Percentiles rank a stretch among this genome's conserved stretches.
Conservation (phyloP, 2,329 filamentous ascomycete genomes). For the Colletotrichum tamarilloi region DNA sequence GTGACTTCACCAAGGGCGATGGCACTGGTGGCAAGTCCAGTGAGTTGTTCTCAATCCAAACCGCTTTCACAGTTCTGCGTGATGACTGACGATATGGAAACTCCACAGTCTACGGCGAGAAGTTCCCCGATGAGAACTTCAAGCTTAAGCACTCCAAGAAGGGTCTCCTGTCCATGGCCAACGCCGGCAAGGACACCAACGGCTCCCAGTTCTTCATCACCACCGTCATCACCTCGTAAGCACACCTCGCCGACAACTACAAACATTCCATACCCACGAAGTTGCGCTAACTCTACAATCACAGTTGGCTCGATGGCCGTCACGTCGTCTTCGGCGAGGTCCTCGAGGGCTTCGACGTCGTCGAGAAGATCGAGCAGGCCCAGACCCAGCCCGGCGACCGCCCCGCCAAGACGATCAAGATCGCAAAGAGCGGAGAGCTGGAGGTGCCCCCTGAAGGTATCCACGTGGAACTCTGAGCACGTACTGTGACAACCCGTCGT, state of each 20-base stretch:
- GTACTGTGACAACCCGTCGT: constrained; percentile 35
- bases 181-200: constrained; percentile 86
- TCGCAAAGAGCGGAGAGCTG: constrained; percentile 86
- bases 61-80: not conserved
- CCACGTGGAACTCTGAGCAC: constrained; percentile 84
- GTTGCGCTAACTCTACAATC: constrained; percentile 5
- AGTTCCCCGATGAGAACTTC: constrained; percentile 93
- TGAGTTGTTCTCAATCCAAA: constrained; percentile 52
- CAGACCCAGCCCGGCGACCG: constrained; percentile 75
- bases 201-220: constrained; percentile 94
- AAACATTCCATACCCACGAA: not conserved
- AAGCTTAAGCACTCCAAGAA: constrained; percentile 93
- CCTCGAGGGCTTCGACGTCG: constrained; percentile 84
- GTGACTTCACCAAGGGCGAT: constrained; percentile 86
- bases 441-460: constrained; percentile 91
- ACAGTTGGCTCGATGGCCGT: constrained; percentile 82
- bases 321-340: constrained; percentile 93
- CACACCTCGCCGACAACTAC: constrained; percentile 12
- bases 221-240: constrained; percentile 80
- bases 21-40: constrained; percentile 88
- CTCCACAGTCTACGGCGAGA: constrained; percentile 78
- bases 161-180: constrained; percentile 87
- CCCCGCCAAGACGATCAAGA: constrained; percentile 77
- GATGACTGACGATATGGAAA: not conserved
- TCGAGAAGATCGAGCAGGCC: constrained; percentile 81